Evolutionary conservation across 441 rosid species (phyloP), one percentile per base, ranked within the genome.

Genomic region (Gossypium lobatum): DNA sequence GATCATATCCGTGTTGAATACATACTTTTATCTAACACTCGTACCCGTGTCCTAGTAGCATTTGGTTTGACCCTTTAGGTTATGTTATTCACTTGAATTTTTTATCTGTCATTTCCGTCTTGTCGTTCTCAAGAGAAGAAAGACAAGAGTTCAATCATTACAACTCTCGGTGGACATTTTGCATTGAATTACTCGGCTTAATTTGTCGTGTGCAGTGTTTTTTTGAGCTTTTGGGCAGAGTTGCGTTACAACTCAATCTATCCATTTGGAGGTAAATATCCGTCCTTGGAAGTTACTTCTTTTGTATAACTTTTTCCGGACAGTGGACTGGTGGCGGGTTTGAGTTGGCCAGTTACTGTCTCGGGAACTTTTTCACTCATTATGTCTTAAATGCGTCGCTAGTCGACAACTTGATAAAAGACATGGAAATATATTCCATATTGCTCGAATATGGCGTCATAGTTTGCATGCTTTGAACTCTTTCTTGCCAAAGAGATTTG

Each of bases 191-290:
- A 52, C 61, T 61, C n/a, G 14, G 37, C n/a, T 34, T 73, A 14
- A 25, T 64, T 37, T 72, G 46, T 68, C 71, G 26, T 77, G 28
- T 76, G 88, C 91, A 88, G 91, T 42, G 84, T 88, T 48, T 81
- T 75, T 73, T 72, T 88, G 82, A 88, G 93, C 74, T 88, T 88
- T 77, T 88, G 91, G 91, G 91, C 91, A 14, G 91, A 87, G 83
- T 91, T 88, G 77, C 93, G 87, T 65, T 88, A 88, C 83, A 88
- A 88, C 78, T 88, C 91, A 46, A 88, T 88, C 65, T 69, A 78
- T 70, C 85, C 85, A 6, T 78, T 80, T 68, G 88, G 83, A 83
- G 89, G 90, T 88, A 82, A 70, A 39, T 52, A 50, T 53, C 37
- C 2, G 7, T 26, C 73, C 58, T 52, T 71, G 52, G 42, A 48